Evolutionary conservation across 352 stramenopile genomes (phyloP).

Genomic region (Halophytophthora polymorphica): DNA sequence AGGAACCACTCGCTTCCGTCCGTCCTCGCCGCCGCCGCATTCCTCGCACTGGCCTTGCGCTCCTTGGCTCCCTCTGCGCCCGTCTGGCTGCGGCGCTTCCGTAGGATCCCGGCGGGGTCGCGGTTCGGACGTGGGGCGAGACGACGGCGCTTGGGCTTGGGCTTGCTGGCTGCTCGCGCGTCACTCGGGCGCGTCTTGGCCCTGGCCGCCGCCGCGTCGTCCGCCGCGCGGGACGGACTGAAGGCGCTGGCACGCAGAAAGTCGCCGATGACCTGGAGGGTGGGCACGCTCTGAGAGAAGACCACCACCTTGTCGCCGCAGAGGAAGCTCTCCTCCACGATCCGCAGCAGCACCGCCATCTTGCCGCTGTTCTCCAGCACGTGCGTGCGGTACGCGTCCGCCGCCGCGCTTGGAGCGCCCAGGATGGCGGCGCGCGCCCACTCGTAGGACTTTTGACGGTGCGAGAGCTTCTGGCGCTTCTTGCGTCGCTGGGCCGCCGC

Average conservation of each 20-base stretch:
- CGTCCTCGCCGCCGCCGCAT: background rate
- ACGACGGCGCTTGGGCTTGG: slow-evolving; percentile 31
- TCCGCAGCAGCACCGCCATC: slow-evolving; percentile 71
- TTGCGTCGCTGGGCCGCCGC: slow-evolving; percentile 43
- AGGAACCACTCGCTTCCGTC: slow-evolving; percentile 64
- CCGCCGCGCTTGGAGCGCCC: background rate
- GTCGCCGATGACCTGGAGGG: slow-evolving; percentile 71
- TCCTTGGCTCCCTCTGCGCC: slow-evolving; percentile 1
- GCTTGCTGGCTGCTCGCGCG: slow-evolving; percentile 12
- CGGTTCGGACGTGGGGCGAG: slow-evolving; percentile 33
- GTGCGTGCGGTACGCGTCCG: slow-evolving; percentile 36
- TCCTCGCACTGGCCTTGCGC: slow-evolving; percentile 2
- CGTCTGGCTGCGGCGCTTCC: slow-evolving; percentile 34
- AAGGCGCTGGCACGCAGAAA: slow-evolving; percentile 64
- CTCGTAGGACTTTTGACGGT: slow-evolving; percentile 61
- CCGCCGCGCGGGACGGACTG: slow-evolving; percentile 30
- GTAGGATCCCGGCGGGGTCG: slow-evolving; percentile 56
- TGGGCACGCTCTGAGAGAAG: slow-evolving; percentile 87
- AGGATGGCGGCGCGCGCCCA: slow-evolving; percentile 60
- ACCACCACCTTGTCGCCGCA: slow-evolving; percentile 84
- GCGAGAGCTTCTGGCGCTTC: slow-evolving; percentile 59
- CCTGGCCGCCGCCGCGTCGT: slow-evolving; percentile 20
- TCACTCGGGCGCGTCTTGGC: slow-evolving; percentile 13
- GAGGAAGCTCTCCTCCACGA: slow-evolving; percentile 69
- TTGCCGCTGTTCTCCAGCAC: slow-evolving; percentile 76